Conservation (phyloP, 1,284 basidiomycete genomes). For the Tetrapyrgos nigripes region DNA sequence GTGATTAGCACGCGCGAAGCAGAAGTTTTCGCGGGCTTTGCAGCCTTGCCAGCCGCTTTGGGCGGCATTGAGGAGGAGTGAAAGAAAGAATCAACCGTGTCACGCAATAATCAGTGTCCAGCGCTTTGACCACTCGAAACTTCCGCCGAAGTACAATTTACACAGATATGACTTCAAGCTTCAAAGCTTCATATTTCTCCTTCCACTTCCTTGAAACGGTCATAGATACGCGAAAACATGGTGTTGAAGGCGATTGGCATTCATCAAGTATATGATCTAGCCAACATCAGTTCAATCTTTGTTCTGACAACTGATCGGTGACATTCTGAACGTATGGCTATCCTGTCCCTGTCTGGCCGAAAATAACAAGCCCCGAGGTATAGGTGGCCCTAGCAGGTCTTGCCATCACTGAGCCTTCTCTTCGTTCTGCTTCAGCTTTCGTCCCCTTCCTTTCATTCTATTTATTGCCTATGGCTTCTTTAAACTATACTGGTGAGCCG, state of each 20-base stretch:
- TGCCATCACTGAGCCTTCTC: slow-evolving; percentile 4
- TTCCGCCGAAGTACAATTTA: no score
- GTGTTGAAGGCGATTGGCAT: no score
- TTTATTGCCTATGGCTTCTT: slow-evolving; percentile 50
- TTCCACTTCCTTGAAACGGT: no score
- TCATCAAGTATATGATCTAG: no score
- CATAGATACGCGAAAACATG: no score
- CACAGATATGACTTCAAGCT: no score
- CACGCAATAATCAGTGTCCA: no score
- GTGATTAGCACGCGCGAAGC: slow-evolving; percentile 53
- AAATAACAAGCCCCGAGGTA: not conserved
- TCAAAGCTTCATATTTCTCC: no score
- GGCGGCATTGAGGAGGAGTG: slow-evolving; percentile 3
- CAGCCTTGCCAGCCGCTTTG: slow-evolving; percentile 23
- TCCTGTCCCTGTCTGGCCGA: not conserved
- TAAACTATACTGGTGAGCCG: slow-evolving; percentile 47
- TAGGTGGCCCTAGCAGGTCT: not conserved
- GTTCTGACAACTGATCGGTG: not conserved
- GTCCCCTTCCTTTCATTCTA: slow-evolving; percentile 17
- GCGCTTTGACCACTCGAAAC: no score
- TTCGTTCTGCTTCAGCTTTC: slow-evolving; percentile 28
- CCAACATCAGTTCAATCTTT: no score
- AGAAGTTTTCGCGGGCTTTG: slow-evolving; percentile 23
- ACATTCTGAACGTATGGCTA: not conserved
- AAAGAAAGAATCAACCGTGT: no score